phyloP scores from a whole-genome alignment of 2,329 filamentous ascomycete genomes.

The Didymella segeticola region DNA sequence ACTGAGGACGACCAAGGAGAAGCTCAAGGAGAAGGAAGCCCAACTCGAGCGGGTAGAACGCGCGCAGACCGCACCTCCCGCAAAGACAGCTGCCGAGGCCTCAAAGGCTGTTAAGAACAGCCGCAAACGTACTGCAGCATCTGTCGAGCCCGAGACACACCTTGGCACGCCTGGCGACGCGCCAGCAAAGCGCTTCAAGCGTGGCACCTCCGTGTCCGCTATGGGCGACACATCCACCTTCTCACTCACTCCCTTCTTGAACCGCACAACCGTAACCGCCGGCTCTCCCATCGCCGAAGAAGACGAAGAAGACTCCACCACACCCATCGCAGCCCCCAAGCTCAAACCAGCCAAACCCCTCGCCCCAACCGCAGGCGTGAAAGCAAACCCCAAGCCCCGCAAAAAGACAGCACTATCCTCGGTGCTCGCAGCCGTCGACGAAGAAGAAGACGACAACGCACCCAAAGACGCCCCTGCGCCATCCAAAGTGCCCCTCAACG shows the following conservation, averaged over 20 bases:
- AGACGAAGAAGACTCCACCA: slow-evolving; percentile 29
- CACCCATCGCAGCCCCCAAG: slow-evolving; percentile 38
- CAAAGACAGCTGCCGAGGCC: slow-evolving; percentile 37
- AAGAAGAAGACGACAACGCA: slow-evolving; percentile 34
- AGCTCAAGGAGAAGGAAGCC: slow-evolving; percentile 70
- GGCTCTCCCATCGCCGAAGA: slow-evolving; percentile 51
- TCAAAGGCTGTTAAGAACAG: slow-evolving; percentile 49
- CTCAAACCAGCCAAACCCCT: slow-evolving; percentile 54
- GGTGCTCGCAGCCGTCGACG: slow-evolving; percentile 52
- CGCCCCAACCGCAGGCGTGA: slow-evolving; percentile 53
- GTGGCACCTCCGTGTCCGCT: slow-evolving; percentile 60
- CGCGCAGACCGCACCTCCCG: slow-evolving; percentile 48
- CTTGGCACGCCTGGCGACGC: slow-evolving; percentile 58
- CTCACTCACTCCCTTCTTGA: slow-evolving; percentile 93
- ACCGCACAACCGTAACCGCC: slow-evolving; percentile 68
- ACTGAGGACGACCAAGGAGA: slow-evolving; percentile 71
- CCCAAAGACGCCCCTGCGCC: slow-evolving; percentile 44
- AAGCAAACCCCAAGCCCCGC: slow-evolving; percentile 53
- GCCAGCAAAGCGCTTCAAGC: slow-evolving; percentile 55
- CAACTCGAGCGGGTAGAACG: slow-evolving; percentile 55
- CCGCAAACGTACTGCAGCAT: slow-evolving; percentile 52
- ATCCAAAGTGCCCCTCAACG: slow-evolving; percentile 42
- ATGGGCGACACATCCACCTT: slow-evolving; percentile 89
- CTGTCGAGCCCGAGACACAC: slow-evolving; percentile 56
- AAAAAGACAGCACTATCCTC: slow-evolving; percentile 48